phyloP scores from a whole-genome alignment of 192 early-diverging fungal genomes.

The Umbelopsis sp. region DNA sequence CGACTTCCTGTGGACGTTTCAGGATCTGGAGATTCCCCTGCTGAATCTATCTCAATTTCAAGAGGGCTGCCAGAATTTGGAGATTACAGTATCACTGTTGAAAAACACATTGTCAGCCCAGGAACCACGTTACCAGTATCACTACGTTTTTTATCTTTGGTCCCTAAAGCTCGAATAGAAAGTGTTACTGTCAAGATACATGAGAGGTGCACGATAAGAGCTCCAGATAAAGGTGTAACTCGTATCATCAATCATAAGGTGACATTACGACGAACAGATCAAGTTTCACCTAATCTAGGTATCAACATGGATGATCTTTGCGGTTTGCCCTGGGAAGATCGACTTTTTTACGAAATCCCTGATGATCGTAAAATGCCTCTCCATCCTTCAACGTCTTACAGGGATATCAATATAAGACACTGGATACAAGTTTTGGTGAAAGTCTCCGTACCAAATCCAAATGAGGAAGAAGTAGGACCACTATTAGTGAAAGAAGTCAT shows the following conservation, averaged over 20 bases:
- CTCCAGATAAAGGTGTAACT: slow-evolving; percentile 25
- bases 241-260: slow-evolving; percentile 35
- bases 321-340: slow-evolving; percentile 9
- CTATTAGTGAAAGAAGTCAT: neutral
- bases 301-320: slow-evolving; percentile 8
- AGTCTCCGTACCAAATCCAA: slow-evolving; percentile 15
- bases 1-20: neutral
- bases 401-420: slow-evolving; percentile 31
- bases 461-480: slow-evolving; percentile 13
- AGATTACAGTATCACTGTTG: slow-evolving; percentile 15
- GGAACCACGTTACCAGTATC: slow-evolving; percentile 23
- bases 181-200: slow-evolving; percentile 24
- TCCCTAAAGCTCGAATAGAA: slow-evolving; percentile 9
- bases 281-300: neutral
- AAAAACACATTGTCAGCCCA: slow-evolving; percentile 24
- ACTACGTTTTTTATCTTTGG: slow-evolving; percentile 14
- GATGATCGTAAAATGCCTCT: slow-evolving; percentile 24
- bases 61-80: neutral
- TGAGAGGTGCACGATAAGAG: slow-evolving; percentile 31
- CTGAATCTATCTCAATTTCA: neutral
- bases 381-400: slow-evolving; percentile 24
- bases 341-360: slow-evolving; percentile 23
- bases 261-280: slow-evolving; percentile 12
- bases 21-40: neutral
- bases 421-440: slow-evolving; percentile 30